Base-by-base conservation (phyloP, 1,139 yeast species). In the Scheffersomyces titani region DNA sequence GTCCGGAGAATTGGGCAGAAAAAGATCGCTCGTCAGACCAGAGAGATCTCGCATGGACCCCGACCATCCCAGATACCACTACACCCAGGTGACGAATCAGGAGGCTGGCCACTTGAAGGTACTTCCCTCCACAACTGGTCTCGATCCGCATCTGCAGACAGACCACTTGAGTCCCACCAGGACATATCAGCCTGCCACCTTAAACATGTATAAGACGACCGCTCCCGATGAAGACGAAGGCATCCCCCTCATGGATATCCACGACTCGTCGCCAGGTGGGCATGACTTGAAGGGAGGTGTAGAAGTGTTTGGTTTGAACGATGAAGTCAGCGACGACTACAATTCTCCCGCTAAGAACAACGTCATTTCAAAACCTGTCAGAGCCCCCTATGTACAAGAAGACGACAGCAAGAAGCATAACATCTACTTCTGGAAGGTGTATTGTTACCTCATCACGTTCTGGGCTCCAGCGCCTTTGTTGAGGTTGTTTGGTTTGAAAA, bases 391-490 rank as follows among this genome's bases (percentile, higher is more conserved):
- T 47, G 54, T 40, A 6, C 59, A 54, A 30, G 61, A 59, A 52
- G 63, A 54, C 21, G 61, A 57, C 49, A 61, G 63, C 50, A 64
- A 62, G 40, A 70, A 70, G 49, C 63, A 65, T 59, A 70, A 73
- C 59, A 73, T 86, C 51, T 85, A 91, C 49, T 76, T 86, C 56
- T 94, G 98, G 99, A 84, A 86, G 64, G 78, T 87, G 1, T 94
- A 92, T 73, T 92, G 98, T 70, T 85, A 86, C 65, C 64, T 83
- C 11, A 75, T 94, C 47, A 93, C 98, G 0, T 92, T 92, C 71
- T 93, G 97, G 96, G 96, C 97, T 2, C 97, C 98, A 0, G 83
- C 89, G 2, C 88, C 93, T 0, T 62, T 93, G 44, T 75, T 94
- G 66, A 78, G 79, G 53, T 71, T 89, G 55, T 90, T 86, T 72